Conservation (phyloP, 257 asterid species). For the Primulina tabacum region DNA sequence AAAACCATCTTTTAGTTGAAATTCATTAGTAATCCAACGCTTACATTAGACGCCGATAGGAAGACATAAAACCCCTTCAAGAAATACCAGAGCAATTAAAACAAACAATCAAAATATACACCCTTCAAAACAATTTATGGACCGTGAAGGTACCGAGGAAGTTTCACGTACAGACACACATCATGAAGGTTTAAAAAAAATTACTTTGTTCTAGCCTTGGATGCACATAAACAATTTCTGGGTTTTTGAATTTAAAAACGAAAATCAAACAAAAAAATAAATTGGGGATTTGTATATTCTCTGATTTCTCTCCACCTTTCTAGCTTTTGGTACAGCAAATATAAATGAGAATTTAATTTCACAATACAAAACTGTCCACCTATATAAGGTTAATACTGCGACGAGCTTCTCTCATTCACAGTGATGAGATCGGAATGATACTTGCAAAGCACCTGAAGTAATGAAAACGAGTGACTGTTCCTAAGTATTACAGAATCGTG, state of each 20-base stretch:
- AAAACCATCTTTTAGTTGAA: too few relatives aligned
- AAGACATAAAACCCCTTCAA: too few relatives aligned
- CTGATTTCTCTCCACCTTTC: slow-evolving; percentile 57
- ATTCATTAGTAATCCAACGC: too few relatives aligned
- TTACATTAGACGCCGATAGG: too few relatives aligned
- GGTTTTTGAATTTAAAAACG: slow-evolving; percentile 50
- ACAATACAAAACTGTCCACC: slow-evolving; percentile 36
- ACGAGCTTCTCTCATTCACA: too few relatives aligned
- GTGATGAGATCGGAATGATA: too few relatives aligned
- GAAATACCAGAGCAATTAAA: neutral
- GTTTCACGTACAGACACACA: slow-evolving; percentile 20
- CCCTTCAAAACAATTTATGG: neutral
- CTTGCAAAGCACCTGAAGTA: too few relatives aligned
- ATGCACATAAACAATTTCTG: slow-evolving; percentile 32
- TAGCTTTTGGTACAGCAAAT: slow-evolving; percentile 45
- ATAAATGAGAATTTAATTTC: slow-evolving; percentile 39
- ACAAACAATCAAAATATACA: neutral
- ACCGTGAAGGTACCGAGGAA: too few relatives aligned
- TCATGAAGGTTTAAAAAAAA: neutral
- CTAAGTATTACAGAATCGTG: too few relatives aligned
- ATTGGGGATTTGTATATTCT: slow-evolving; percentile 53
- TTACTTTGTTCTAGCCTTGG: neutral
- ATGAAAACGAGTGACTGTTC: too few relatives aligned
- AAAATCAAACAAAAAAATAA: slow-evolving; percentile 14
- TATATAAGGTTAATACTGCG: slow-evolving; percentile 1